phyloP scores from a whole-genome alignment of 164 flowering plant genomes.

The Stephania japonica region DNA sequence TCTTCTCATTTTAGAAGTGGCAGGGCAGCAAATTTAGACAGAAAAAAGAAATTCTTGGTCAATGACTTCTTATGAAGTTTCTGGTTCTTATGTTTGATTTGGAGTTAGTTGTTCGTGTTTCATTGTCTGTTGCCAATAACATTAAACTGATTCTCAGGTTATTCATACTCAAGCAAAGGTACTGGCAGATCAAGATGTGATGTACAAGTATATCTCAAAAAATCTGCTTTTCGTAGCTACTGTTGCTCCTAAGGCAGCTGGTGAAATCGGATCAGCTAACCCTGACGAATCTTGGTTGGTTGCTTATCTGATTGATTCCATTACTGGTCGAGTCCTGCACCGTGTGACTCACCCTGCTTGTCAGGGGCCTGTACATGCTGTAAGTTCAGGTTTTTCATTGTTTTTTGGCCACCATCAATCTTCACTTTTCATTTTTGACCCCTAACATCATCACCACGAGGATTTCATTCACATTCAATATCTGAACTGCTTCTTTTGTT shows the following conservation, averaged over 20 bases:
- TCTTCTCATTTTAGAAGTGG: too few species aligned
- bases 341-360: conserved; percentile 30
- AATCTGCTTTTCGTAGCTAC: conserved; percentile 88
- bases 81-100: not conserved
- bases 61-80: too few species aligned
- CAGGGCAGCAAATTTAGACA: too few species aligned
- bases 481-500: conserved; percentile 9
- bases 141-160: conserved; percentile 38
- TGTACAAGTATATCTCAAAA: conserved; percentile 83
- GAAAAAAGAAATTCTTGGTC: too few species aligned
- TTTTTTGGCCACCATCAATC: too few species aligned
- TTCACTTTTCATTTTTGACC: not conserved
- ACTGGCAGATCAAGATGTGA: conserved; percentile 67
- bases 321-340: conserved; percentile 35
- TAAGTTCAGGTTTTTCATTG: conserved; percentile 30
- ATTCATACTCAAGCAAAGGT: conserved; percentile 96
- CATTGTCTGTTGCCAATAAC: not conserved
- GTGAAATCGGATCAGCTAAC: conserved; percentile 67
- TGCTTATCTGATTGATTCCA: conserved; percentile 29
- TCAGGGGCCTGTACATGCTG: conserved; percentile 94
- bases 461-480: not conserved
- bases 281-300: conserved; percentile 83
- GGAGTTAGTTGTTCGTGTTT: not conserved
- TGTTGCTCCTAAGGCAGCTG: conserved; percentile 79
- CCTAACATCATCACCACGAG: conserved; percentile 1